Evolutionary conservation across 164 flowering plant genomes (phyloP).

Genomic region (Chimonanthus salicifolius): DNA sequence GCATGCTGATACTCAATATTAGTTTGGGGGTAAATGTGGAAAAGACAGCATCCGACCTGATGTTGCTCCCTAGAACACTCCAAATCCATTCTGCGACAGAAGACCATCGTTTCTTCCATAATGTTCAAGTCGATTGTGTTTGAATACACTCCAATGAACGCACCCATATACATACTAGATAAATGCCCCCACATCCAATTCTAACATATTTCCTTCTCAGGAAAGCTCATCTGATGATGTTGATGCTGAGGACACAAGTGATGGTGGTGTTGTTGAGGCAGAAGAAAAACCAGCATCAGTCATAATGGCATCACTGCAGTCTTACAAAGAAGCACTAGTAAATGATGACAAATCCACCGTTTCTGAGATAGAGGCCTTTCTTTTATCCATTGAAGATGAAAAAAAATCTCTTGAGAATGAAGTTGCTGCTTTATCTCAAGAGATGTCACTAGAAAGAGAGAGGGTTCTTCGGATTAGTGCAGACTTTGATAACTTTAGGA

Average conservation of each 20-base stretch:
- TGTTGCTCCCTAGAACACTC: neutral
- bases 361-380: conserved; percentile 53
- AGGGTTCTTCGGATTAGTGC: conserved; percentile 78
- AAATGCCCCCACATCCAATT: neutral
- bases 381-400: conserved; percentile 65
- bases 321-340: conserved; percentile 73
- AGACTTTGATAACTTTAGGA: conserved; percentile 91
- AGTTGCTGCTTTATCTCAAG: conserved; percentile 47
- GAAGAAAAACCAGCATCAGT: conserved; percentile 48
- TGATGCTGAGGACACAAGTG: conserved; percentile 41
- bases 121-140: neutral
- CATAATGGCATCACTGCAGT: conserved; percentile 37
- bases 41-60: neutral
- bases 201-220: conserved; percentile 33
- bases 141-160: neutral
- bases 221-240: conserved; percentile 39
- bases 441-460: conserved; percentile 49
- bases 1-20: neutral
- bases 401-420: conserved; percentile 48
- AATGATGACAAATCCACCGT: conserved; percentile 51
- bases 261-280: conserved; percentile 26
- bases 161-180: neutral
- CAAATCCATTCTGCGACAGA: neutral
- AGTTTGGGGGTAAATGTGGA: neutral
- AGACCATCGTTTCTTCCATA: neutral